These are phyloP conservation scores for Tilletia horrida DNA, from an alignment of 1,284 basidiomycete genomes.

Conservation along the genomic window DNA sequence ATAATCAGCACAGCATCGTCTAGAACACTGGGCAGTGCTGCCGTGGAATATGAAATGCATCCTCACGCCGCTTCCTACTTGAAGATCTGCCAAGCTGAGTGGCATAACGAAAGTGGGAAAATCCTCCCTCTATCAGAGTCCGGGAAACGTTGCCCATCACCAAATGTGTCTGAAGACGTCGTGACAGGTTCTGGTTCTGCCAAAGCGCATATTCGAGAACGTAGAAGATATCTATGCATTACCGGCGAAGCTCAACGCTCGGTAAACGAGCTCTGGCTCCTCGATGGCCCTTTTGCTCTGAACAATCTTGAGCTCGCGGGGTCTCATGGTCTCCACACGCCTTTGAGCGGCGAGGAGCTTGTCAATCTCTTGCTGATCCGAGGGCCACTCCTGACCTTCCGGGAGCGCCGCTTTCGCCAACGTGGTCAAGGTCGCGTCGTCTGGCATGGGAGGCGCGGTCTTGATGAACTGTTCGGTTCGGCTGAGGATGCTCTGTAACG, in stretches of 20 bases:
- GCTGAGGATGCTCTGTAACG: conserved; percentile 76
- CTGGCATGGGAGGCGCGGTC: background rate
- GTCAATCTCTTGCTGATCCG: conserved; percentile 20
- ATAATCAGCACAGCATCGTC: too few relatives aligned
- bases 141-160: too few relatives aligned
- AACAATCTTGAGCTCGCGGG: conserved; percentile 46
- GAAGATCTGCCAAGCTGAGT: too few relatives aligned
- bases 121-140: too few relatives aligned
- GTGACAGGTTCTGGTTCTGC: too few relatives aligned
- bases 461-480: conserved; percentile 34
- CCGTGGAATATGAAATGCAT: too few relatives aligned
- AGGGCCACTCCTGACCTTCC: conserved; percentile 17
- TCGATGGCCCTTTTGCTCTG: conserved; percentile 48
- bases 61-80: too few relatives aligned
- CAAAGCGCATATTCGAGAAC: too few relatives aligned
- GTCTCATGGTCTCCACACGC: conserved; percentile 43
- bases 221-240: too few relatives aligned
- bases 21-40: too few relatives aligned
- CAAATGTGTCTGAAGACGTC: too few relatives aligned
- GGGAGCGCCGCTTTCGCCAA: conserved; percentile 19
- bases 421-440: conserved; percentile 6
- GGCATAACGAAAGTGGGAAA: too few relatives aligned
- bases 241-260: conserved; percentile 24
- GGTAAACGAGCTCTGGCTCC: conserved; percentile 36
- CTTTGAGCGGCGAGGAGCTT: conserved; percentile 28